Base-by-base conservation (phyloP, 371 early-diverging fungal species). In the Mortierella polycephala region DNA sequence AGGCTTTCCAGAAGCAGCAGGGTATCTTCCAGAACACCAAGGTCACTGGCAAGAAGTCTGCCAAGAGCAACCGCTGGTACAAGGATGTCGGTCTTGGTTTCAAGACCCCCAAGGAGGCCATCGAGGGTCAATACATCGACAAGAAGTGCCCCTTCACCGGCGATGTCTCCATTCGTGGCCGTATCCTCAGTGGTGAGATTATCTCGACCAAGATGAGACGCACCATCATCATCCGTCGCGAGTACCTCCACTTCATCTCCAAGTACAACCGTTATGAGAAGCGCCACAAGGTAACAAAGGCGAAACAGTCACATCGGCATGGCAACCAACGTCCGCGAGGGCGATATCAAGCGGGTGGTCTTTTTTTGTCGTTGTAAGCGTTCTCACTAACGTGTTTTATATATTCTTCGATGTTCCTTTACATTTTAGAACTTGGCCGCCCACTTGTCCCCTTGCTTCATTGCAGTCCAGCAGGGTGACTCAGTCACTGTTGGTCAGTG, bases 221-320 rank as follows among this genome's bases (percentile, higher is more conserved):
- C 85, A 99, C 99, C 83, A 89, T 99, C 87, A 92, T 99, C 83
- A 90, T 99, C 83, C 95, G 98, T 80, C 94, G 99, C 84, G 99
- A 99, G 84, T 99, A 99, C 93, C 93, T 99, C 74, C 98, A 99
- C 94, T 99, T 96, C 92, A 92, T 99, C 85, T 92, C 95, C 87
- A 99, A 99, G 92, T 99, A 99, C 95, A 98, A 99, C 93, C 97
- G 99, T 93, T 99, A 98, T 89, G 99, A 99, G 91, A 99, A 99
- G 95, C 95, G 99, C 83, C 99, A 99, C 94, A 99, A 95, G 77
- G 77, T 77, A 71, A 69, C 37, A 0, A 41, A 60, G 30, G 41
- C 3, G 20, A 14, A 37, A 49, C 13, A 18, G 10, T 13, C n/a
- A 30, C 30, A 30, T 30, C 30, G 4, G 30, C 30, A 1, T 30